These are phyloP conservation scores for Rhododendron ovatum DNA, from an alignment of 148 eudicot species.

Conservation along the genomic window DNA sequence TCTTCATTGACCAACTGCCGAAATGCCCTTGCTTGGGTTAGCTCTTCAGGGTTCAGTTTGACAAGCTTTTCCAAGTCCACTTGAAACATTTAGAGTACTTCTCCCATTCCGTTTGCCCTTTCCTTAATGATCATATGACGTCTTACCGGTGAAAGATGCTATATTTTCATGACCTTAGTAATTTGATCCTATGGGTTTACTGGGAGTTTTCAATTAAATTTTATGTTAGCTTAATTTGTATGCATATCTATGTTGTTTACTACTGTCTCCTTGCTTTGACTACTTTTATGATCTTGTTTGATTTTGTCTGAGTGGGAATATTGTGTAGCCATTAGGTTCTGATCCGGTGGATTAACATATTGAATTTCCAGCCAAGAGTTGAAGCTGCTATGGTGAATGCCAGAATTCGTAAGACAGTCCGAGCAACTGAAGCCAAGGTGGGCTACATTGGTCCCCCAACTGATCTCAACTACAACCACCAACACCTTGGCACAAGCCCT, in stretches of 20 bases:
- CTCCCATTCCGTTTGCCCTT: neutral
- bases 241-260: neutral
- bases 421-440: constrained; percentile 65
- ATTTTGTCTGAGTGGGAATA: neutral
- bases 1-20: neutral
- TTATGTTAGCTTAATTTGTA: neutral
- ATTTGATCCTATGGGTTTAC: neutral
- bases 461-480: constrained; percentile 74
- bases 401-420: constrained; percentile 80
- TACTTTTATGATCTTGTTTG: neutral
- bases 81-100: neutral
- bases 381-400: constrained; percentile 99
- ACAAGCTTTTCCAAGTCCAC: too few relatives aligned
- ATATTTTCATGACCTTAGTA: neutral
- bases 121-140: neutral
- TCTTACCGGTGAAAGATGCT: neutral
- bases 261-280: neutral
- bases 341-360: neutral
- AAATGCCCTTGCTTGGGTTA: neutral
- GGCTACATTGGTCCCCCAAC: constrained; percentile 81
- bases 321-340: neutral
- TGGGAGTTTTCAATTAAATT: neutral
- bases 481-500: constrained; percentile 82
- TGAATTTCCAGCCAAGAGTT: constrained; percentile 79
- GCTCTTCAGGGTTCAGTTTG: too few relatives aligned